Percentiles rank a stretch among this genome's conserved stretches.
Evolutionary conservation across 208 protist genomes (phyloP).

Genomic region (Paratrypanosoma confusum): DNA sequence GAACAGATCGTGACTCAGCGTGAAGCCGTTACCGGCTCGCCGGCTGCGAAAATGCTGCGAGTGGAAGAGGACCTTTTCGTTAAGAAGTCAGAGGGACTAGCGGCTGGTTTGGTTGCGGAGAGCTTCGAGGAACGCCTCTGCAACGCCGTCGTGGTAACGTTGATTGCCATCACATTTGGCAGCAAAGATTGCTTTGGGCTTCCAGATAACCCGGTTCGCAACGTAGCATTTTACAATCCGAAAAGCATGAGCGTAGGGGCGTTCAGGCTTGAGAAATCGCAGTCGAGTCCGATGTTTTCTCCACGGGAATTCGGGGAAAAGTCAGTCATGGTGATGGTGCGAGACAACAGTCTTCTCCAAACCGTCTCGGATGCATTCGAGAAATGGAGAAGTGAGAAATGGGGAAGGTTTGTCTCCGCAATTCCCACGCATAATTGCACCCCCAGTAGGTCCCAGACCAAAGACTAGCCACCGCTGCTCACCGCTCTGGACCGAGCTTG

Average conservation of each 20-base stretch:
- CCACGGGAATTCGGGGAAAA: slow-evolving; percentile 53
- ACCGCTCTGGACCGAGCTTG: too few species aligned
- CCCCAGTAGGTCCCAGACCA: too few species aligned
- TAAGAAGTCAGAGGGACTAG: too few species aligned
- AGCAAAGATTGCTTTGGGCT: slow-evolving; percentile 25
- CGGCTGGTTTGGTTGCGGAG: background rate
- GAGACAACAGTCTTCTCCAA: slow-evolving; percentile 11
- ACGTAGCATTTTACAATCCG: slow-evolving; percentile 59
- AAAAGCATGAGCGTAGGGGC: slow-evolving; percentile 29
- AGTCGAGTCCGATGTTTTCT: slow-evolving; percentile 53
- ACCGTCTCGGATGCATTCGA: slow-evolving; percentile 14
- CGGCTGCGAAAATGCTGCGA: too few species aligned
- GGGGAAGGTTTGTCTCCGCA: too few species aligned
- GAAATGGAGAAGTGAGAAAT: slow-evolving; percentile 14
- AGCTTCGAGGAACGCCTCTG: slow-evolving; percentile 5
- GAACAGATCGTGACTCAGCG: slow-evolving; percentile 1
- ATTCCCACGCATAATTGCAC: too few species aligned
- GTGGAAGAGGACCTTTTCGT: too few species aligned
- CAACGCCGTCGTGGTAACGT: slow-evolving; percentile 33
- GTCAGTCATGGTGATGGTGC: slow-evolving; percentile 74
- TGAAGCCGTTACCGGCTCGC: too few species aligned
- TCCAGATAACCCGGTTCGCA: slow-evolving; percentile 60
- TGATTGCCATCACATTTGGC: slow-evolving; percentile 56
- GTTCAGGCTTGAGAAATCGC: slow-evolving; percentile 30
- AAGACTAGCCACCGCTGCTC: too few species aligned